Base-by-base conservation (phyloP, 768 basidiomycete species). In the Tylopilus vinaceipallidus region DNA sequence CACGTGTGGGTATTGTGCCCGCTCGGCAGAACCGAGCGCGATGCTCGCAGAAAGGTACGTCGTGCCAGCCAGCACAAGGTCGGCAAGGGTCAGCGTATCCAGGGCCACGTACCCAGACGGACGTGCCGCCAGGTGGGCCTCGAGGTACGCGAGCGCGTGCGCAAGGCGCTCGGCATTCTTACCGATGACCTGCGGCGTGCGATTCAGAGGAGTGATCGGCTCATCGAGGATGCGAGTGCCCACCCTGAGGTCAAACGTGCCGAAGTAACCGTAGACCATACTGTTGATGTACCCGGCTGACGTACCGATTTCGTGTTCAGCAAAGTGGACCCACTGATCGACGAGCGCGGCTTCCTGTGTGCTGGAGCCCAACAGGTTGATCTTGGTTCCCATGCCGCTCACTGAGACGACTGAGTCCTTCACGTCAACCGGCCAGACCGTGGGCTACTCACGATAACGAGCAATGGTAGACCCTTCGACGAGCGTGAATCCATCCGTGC, bases 381-480 rank as follows among this genome's bases (percentile, higher is more conserved):
- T 39, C 7, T 42, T 24, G 0, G 41, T 49, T 7, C 58, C 58
- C 6, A 59, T 44, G 14, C 47, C 52, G 42, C 58, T 38, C 35
- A 59, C 58, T 60, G 10, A 5, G 24, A 19, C 8, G 19, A 16
- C 2, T 6, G 16, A 32, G 24, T 22, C 24, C 10, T 5, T 3
- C 7, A 12, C 27, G 12, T 20, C 8, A 24, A 42, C 4, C 7
- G 8, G 16, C n/a, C 11, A 16, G 24, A 12, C 4, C 4, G 4
- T 10, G 2, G 24, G 24, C 2, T 10, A 63, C 58, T 52, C 45
- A 60, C 59, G 14, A 33, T 63, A 61, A n/a, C 54, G 59, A 3
- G 56, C 62, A 29, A 63, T 63, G 27, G 52, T 22, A 16, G 50
- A n/a, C 1, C 62, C 62, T 38, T 63, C 62, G 9, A n/a, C 41